Evolutionary conservation across 176 grass and related monocot species (phyloP), one percentile per base, ranked within the genome.

Genomic region (Puccinellia tenuiflora): DNA sequence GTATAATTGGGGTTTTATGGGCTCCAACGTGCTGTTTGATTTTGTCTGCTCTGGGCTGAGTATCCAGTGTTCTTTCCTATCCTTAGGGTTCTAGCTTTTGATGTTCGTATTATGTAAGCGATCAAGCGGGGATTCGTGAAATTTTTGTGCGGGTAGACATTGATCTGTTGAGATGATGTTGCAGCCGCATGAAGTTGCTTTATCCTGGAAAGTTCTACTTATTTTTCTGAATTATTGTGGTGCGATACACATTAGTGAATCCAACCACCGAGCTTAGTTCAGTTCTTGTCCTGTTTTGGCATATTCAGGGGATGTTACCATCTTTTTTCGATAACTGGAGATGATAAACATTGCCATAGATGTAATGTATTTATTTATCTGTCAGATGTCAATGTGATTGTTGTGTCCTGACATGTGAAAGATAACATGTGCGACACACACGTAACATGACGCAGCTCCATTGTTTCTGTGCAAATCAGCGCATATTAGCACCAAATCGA

Each of bases 91-190:
- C 38, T 9, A 51, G 14, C n/a, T 63, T 31, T 34, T 78, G 20
- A 31, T 43, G 22, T 79, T 73, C 21, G 35, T 79, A 79, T 28
- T 46, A 28, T 13, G 54, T 15, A 15, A 35, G 56, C 47, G 46
- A 66, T 74, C 56, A 67, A 45, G 35, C 5, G 28, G 45, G n/a
- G 34, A 69, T 65, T 78, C 6, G n/a, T 82, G 66, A 16, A 26
- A 62, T 35, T 81, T 40, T 26, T 46, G 53, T 82, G 34, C 33
- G 21, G 24, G 10, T 16, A 42, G n/a, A 77, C 54, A 45, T 69
- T 90, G 73, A 82, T 73, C 63, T 46, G 28, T 78, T 73, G 45
- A 57, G 64, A 59, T 83, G 42, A 45, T 67, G 28, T 17, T 46
- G 43, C 34, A 24, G n/a, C 65, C 65, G 18, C 56, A 7, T 38